These are phyloP conservation scores for Phaffia tasmanica DNA, from an alignment of 768 basidiomycete genomes.

Conservation along the genomic window DNA sequence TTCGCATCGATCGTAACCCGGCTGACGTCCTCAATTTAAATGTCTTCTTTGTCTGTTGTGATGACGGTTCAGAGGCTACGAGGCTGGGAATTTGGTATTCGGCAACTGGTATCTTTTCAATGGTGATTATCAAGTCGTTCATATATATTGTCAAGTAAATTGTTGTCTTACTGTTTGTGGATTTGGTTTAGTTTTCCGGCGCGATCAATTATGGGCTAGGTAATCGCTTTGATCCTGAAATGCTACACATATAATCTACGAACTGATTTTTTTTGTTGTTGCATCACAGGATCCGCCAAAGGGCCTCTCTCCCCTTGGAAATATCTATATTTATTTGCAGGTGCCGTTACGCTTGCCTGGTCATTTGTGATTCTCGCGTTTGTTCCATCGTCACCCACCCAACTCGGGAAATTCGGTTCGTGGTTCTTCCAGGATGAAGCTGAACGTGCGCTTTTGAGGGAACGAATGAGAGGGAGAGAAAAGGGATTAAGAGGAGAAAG, in stretches of 20 bases:
- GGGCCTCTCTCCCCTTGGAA: conserved; percentile 32
- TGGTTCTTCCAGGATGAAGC: conserved; percentile 33
- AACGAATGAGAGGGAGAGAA: conserved; percentile 30
- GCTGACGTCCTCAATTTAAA: not conserved
- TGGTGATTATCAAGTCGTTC: conserved; percentile 14
- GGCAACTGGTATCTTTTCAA: conserved; percentile 34
- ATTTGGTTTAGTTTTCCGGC: conserved; percentile 30
- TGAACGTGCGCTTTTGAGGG: conserved; percentile 32
- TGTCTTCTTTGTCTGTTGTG: not conserved
- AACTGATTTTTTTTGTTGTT: not conserved
- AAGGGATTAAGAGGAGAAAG: conserved; percentile 24
- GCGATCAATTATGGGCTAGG: conserved; percentile 40
- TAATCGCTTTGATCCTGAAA: not conserved
- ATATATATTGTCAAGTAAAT: too few relatives aligned
- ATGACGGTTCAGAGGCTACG: conserved; percentile 30
- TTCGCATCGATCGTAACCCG: not conserved
- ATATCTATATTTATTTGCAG: conserved; percentile 30
- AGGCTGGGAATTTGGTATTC: conserved; percentile 36
- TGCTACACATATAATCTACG: conserved; percentile 27
- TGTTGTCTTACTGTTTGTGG: too few relatives aligned
- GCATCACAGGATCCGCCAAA: conserved; percentile 5
- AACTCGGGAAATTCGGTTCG: conserved; percentile 14
- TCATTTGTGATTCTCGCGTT: conserved; percentile 35
- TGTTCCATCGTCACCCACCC: conserved; percentile 35
- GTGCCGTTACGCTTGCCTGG: conserved; percentile 9